Conservation (phyloP, 148 eudicot species). For the Rhododendron henanense region DNA sequence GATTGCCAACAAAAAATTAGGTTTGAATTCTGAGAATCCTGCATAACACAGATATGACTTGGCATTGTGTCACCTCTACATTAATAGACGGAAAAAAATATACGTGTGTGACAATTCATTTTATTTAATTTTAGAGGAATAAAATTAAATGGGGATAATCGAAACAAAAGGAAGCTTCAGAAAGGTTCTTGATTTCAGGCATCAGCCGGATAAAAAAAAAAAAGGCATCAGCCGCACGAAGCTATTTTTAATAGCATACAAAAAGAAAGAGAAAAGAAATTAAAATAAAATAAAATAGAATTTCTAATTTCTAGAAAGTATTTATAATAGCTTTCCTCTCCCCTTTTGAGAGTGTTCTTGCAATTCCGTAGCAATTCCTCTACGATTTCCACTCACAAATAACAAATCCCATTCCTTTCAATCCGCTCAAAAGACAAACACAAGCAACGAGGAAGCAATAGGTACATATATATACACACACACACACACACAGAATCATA, state of each 20-base stretch:
- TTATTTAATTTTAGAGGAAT: not conserved
- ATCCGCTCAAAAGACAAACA: not conserved
- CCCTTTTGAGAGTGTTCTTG: not conserved
- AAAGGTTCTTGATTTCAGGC: not conserved
- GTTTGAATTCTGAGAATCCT: not conserved
- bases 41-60: too few relatives aligned
- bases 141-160: not conserved
- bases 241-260: too few relatives aligned
- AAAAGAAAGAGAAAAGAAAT: not conserved
- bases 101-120: not conserved
- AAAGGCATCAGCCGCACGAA: not conserved
- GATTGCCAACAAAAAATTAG: not conserved
- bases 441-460: not conserved
- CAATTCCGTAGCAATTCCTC: not conserved
- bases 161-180: not conserved
- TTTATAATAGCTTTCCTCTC: not conserved
- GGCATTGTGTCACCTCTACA: not conserved
- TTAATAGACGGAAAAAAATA: too few relatives aligned
- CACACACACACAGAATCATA: not conserved
- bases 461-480: not conserved
- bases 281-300: not conserved
- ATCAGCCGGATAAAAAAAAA: not conserved
- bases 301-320: not conserved
- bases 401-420: constrained; percentile 12
- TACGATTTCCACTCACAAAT: not conserved